Base-by-base conservation (phyloP, 768 basidiomycete genomes). In the Hydnomerulius pinastri region DNA sequence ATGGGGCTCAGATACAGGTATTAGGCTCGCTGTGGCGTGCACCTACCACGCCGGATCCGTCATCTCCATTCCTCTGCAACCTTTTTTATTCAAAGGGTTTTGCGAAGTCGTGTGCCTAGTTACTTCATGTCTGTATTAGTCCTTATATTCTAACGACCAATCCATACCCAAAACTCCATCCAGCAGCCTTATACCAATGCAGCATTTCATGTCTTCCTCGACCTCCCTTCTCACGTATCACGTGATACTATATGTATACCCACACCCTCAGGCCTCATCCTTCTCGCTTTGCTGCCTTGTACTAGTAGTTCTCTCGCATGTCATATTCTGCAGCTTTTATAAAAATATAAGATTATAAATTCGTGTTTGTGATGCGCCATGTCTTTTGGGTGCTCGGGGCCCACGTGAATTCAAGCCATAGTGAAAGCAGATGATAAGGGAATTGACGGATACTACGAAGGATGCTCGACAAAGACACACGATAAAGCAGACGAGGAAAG, bases 1-100 rank as follows among this genome's bases (percentile, higher is more conserved):
- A 68, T 61, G 55, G 68, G 63, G 17, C 61, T 56, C 51, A 63
- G 66, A 53, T 57, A 70, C 47, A 56, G 57, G 43, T 54, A 52
- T 57, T 58, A n/a, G 54, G 42, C n/a, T 41, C 35, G 46, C 45
- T 33, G 29, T 28, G 23, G 17, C 18, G 12, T 23, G 43, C 37
- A 15, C 25, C 48, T 37, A 24, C 48, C 43, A 6, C 51, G 37
- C 42, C 28, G 35, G 46, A 40, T 53, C 38, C 49, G 51, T 23
- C 35, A 30, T 35, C 1, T 21, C 40, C 24, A 29, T 21, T 33
- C 35, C 15, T 25, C 15, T 23, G 9, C 33, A 4, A 15, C 24
- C 18, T 48, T 57, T 35, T 32, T 7, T 8, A 32, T 7, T 32
- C 30, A 12, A 35, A 13, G 33, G 37, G 18, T 38, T 32, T 37